Evolutionary conservation across 2,329 filamentous ascomycete species (phyloP), one percentile per base, ranked within the genome.

Genomic region (Fusarium nodosum): DNA sequence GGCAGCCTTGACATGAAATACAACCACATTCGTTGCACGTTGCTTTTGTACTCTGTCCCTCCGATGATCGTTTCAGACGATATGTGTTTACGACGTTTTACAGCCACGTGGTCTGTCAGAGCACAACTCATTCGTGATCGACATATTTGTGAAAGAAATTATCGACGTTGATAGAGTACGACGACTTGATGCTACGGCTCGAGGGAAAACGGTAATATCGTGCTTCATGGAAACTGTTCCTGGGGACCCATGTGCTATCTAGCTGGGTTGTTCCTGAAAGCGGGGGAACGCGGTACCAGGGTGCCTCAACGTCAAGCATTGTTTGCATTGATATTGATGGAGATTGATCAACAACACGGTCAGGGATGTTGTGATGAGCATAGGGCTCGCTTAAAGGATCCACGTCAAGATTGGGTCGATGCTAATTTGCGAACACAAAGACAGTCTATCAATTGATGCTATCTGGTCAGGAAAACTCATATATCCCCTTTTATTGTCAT

Each of bases 11-110:
- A 7, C n/a, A 39, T 41, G 38, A 55, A 59, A 69, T 70, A 64
- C 54, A 57, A 59, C 67, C 64, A 60, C 48, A n/a, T 52, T 70
- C 50, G 63, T 69, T 69, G 46, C 30, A 68, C 63, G 31, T 56
- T 42, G 9, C 51, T 10, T n/a, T 31, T 61, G 30, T 66, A 34
- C 24, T 61, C 39, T 69, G 60, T 66, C 39, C 39, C 31, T 56
- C 55, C 16, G 28, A 28, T 45, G 30, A 68, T 67, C 38, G 39
- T 47, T 57, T 51, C 36, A 58, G 28, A 36, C 57, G 48, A 48
- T 47, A 55, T 34, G 36, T 12, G 18, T 41, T 41, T 67, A 24
- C 52, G 51, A 67, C 44, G 44, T 63, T 57, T 47, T 54, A 69
- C 66, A 69, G 57, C 47, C 62, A 67, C 52, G 56, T 67, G 61